These are phyloP conservation scores for Asparagopsis taxiformis DNA, from an alignment of 31 red algal species.

Conservation along the genomic window DNA sequence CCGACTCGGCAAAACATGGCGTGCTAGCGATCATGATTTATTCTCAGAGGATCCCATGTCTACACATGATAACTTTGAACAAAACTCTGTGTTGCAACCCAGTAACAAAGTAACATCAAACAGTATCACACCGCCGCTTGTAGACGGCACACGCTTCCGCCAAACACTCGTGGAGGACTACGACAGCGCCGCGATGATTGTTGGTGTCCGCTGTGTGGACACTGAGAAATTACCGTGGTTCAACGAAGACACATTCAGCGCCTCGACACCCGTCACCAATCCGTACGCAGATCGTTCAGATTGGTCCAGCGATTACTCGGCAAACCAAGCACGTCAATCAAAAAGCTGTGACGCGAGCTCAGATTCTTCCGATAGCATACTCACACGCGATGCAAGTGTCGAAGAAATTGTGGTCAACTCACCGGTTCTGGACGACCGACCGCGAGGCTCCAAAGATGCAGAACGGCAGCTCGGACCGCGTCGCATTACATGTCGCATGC, in stretches of 20 bases:
- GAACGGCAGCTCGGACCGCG: not conserved
- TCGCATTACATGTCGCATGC: not conserved
- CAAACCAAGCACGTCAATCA: not conserved
- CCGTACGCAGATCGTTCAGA: not conserved
- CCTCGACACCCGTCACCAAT: slow-evolving; percentile 1
- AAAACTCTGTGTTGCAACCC: not conserved
- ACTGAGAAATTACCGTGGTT: not conserved
- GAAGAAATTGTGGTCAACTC: not conserved
- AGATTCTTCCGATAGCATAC: not conserved
- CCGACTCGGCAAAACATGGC: slow-evolving; percentile 11
- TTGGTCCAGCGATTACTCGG: not conserved
- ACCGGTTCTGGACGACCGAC: not conserved
- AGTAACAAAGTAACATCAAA: not conserved
- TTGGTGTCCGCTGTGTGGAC: slow-evolving; percentile 5
- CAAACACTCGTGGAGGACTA: slow-evolving; percentile 26
- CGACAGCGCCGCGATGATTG: slow-evolving; percentile 40
- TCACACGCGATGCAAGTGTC: not conserved
- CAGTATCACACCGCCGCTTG: not conserved
- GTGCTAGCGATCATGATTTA: slow-evolving; percentile 32
- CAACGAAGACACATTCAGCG: not conserved
- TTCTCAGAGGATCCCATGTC: slow-evolving; percentile 35
- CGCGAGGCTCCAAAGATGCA: not conserved
- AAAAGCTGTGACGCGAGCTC: not conserved
- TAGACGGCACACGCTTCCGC: not conserved
- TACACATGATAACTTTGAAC: not conserved